Evolutionary conservation across 257 asterid genomes (phyloP), one percentile per base, ranked within the genome.

Genomic region (Salvia rosmarinus): DNA sequence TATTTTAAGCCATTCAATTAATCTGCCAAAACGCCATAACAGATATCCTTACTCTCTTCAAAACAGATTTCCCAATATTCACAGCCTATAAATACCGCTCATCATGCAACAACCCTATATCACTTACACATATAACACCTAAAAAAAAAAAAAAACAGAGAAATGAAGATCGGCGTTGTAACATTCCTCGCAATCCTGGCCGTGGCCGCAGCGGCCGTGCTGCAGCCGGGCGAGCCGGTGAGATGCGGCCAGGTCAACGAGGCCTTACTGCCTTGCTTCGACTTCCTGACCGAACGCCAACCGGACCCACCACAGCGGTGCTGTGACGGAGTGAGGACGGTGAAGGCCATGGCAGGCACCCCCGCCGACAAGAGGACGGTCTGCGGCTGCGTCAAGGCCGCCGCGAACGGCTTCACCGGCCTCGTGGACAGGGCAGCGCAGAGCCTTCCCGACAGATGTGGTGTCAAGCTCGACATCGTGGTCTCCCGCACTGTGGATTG

Each of bases 401-500:
- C 81, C 0, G 90, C 90, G 7, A 58, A 17, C 23, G 59, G 54
- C 5, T 64, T 60, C 12, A 3, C 77, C 0, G 73, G 62, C 25
- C 70, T 86, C 61, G 74, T 76, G 75, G 87, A 83, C n/a, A 43
- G 9, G 0, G 84, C 82, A 4, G 87, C 91, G 0, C 68, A 59
- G 72, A 61, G 66, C 54, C 84, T 83, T 7, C 84, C 87, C 0
- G 9, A 4, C 19, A 79, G 79, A 49, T 87, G 92, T 7, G 67
- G 54, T 0, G 87, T 85, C 9, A 4, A 47, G 1, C 4, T 84
- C 54, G 86, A 81, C 34, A 77, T 83, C 11, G 84, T 86, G 0
- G 44, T 86, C 75, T 82, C 88, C 9, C 80, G 76, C 57, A 72
- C 13, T 5, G 79, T 84, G 55, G 75, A 86, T 59, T 86, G 88